Base-by-base conservation (phyloP, 768 basidiomycete species). In the Pleurotus pulmonarius region DNA sequence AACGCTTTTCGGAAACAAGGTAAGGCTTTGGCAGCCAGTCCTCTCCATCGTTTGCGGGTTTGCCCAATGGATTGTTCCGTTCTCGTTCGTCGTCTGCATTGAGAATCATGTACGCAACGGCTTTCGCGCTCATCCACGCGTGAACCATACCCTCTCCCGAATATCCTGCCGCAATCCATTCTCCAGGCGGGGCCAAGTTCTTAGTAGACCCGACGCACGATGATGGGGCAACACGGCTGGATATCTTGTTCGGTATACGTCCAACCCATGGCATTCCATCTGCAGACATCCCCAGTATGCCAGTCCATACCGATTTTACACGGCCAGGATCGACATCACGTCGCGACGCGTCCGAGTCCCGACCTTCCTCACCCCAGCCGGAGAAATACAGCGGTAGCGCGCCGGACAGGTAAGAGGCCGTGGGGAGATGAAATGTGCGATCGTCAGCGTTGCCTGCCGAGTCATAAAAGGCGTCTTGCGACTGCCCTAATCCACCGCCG, bases 91-190 rank as follows among this genome's bases (percentile, higher is more conserved):
- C 44, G 20, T 78, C 76, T 12, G 68, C 49, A 2, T 73, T 78
- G 3, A 84, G 67, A 3, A 90, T 70, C 86, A 87, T 86, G 52
- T 71, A 61, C 9, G 83, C 86, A 16, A 87, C 65, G 6, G 82
- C 83, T 55, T 77, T 75, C 3, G 82, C 80, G 56, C 83, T 76
- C 66, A 84, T 64, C 85, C 86, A 88, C 0, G 83, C 86, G 59
- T 87, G 80, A 3, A 80, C 81, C 87, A 88, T 88, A 1, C 88
- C 88, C 60, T 90, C 88, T 0, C 88, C 88, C 0, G 79, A 75
- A 64, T 85, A 90, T 3, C 86, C 88, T 11, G 84, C 87, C 13
- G 83, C 73, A 13, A 89, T 76, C 88, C 88, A 89, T 65, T 90
- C 88, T 15, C 86, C 87, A 0, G 84, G 68, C 18, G 63, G 56